Evolutionary conservation across 306 rosid genomes (phyloP), one percentile per base, ranked within the genome.

Genomic region (Quercus rubra): DNA sequence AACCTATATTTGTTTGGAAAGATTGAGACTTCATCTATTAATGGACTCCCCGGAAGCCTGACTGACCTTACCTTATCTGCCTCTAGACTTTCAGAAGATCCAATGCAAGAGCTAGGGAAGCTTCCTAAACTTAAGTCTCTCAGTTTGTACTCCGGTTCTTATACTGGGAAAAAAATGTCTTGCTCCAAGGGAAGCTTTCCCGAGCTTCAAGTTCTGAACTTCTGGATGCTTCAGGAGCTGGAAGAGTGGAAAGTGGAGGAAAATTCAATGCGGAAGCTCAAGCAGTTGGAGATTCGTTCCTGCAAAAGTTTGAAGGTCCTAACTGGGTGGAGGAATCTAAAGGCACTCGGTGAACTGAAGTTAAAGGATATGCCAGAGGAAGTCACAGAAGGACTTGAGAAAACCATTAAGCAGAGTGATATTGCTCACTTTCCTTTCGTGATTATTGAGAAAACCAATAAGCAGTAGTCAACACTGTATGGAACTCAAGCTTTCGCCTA

Each of bases 51-150:
- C 41, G 12, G 23, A 5, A 1, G 82, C 70, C 85, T 87, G 2
- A 3, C 72, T 27, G 85, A 82, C 41, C 85, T 87, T 8, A 80
- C 82, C 51, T 80, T 85, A 18, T 85, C 91, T 33, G 85, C 85
- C 63, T 80, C 91, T 2, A 11, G 27, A 23, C 79, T 85, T 27
- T 1, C 20, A 55, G 76, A 72, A 1, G 88, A 85, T n/a, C 80
- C 79, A 73, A 80, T 85, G 84, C 27, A 38, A 8, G 33, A 77
- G 63, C 70, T 46, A 11, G 77, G 49, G 19, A 63, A 80, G 31
- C 84, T 87, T 33, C 3, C 30, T 5, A 71, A 81, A 20, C 91
- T 87, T 13, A 72, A 10, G 9, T 43, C 56, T 8, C 35, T 87
- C 76, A 63, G 54, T 31, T 80, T 82, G 19, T 77, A 74, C 9